Evolutionary conservation across 305 asterid genomes (phyloP).

Genomic region (Plantago coronopus): DNA sequence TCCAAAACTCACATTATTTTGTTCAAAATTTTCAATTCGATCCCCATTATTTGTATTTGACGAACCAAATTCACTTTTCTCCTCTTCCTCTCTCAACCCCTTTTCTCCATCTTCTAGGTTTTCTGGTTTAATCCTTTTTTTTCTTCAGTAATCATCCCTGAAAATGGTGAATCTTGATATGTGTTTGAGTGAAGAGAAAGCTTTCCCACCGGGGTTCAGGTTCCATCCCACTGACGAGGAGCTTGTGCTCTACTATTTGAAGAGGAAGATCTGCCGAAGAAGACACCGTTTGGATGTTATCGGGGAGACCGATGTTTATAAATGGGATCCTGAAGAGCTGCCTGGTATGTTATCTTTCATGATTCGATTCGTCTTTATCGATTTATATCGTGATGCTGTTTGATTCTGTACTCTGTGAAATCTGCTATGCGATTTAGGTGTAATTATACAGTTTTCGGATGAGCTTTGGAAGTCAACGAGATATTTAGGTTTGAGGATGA

Average conservation of each 20-base stretch:
- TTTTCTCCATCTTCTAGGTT: neutral
- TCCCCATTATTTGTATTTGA: neutral
- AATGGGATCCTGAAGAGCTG: conserved; percentile 90
- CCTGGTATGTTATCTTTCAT: conserved; percentile 51
- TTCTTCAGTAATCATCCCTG: conserved; percentile 9
- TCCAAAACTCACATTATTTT: too few relatives aligned
- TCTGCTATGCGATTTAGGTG: neutral
- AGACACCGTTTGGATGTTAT: conserved; percentile 57
- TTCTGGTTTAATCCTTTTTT: neutral
- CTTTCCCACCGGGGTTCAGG: conserved; percentile 83
- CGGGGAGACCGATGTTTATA: conserved; percentile 77
- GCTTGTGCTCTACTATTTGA: conserved; percentile 68
- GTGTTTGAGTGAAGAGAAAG: conserved; percentile 28
- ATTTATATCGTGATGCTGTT: neutral
- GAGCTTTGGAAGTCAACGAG: neutral
- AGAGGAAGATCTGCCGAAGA: conserved; percentile 71
- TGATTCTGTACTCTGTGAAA: neutral
- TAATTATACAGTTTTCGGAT: neutral
- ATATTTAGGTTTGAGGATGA: too few relatives aligned
- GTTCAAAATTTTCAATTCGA: too few relatives aligned
- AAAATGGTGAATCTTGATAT: conserved; percentile 23
- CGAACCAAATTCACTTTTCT: neutral
- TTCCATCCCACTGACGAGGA: conserved; percentile 98
- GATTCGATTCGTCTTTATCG: too few relatives aligned
- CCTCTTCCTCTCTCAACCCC: neutral